Conservation (phyloP, 1,284 basidiomycete genomes). For the Fomitopsis schrenkii region DNA sequence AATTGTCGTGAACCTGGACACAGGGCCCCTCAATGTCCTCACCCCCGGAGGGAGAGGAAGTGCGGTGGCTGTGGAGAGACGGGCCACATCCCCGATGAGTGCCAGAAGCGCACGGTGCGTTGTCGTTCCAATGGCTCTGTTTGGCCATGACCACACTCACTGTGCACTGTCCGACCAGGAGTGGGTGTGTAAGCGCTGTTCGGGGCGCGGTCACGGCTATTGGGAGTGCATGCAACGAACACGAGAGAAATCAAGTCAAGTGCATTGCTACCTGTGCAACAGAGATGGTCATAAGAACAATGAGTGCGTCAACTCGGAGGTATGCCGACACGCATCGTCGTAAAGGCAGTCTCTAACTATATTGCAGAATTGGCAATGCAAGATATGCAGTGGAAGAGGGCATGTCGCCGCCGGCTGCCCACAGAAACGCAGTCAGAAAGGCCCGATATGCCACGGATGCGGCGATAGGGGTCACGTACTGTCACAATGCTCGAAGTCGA, state of each 20-base stretch:
- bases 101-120: conserved; percentile 1
- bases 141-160: too few relatives aligned
- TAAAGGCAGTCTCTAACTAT: neutral
- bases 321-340: neutral
- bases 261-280: neutral
- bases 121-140: neutral
- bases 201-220: neutral
- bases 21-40: neutral
- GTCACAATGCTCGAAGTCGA: neutral
- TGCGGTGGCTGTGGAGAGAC: neutral
- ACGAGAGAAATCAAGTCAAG: neutral
- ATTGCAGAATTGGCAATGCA: neutral
- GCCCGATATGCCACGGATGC: neutral
- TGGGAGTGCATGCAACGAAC: neutral
- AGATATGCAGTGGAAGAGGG: neutral
- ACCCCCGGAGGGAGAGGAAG: neutral
- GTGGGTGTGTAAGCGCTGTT: neutral
- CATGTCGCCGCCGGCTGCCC: neutral
- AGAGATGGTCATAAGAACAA: neutral
- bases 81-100: conserved; percentile 2
- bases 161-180: neutral
- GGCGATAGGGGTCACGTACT: neutral
- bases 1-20: neutral
- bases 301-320: neutral
- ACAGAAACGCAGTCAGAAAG: neutral